Evolutionary conservation across 495 filamentous ascomycete genomes (phyloP), one percentile per base, ranked within the genome.

Genomic region (Penicillium canescens): DNA sequence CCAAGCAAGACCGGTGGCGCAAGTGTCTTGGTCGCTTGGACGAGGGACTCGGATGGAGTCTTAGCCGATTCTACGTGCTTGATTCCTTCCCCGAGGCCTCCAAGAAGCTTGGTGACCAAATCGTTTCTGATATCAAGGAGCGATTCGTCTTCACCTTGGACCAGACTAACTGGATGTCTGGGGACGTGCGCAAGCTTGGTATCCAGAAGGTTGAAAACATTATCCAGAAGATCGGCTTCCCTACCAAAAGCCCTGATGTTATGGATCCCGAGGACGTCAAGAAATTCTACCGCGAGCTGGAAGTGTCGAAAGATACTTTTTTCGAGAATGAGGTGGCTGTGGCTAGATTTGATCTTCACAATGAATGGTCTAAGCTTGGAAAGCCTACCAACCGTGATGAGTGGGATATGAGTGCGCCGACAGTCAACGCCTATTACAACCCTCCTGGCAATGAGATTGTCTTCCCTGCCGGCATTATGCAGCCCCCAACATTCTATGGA

Each of bases 381-480:
- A 83, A 82, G 49, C 85, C 86, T 4, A 82, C 82, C 10, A 73
- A 88, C 59, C 79, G 82, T 4, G 72, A 82, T 52, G 76, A 82
- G 63, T 87, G 85, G 83, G 77, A 58, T 34, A 86, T 85, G 83
- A 82, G 82, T 14, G 79, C 76, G 12, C 77, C 74, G 21, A 83
- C 75, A 18, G 84, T 85, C 40, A 86, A 86, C 55, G 84, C 84
- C 16, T 86, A 86, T 63, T 88, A 87, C 65, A 82, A 82, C 54
- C 79, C 80, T 11, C 72, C 78, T 5, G 77, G 80, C 12, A 89
- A 89, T 56, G 80, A 85, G 57, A 88, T 90, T 44, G 82, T 86
- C 14, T 88, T 91, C 71, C 84, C 82, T 9, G 86, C 86, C 1
- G 87, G 85, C 4, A 88, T 89, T 44, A 86, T 89, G 82, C 86